Evolutionary conservation across 768 basidiomycete genomes (phyloP), one percentile per base, ranked within the genome.

Genomic region (Agaricus sinodeliciosus): DNA sequence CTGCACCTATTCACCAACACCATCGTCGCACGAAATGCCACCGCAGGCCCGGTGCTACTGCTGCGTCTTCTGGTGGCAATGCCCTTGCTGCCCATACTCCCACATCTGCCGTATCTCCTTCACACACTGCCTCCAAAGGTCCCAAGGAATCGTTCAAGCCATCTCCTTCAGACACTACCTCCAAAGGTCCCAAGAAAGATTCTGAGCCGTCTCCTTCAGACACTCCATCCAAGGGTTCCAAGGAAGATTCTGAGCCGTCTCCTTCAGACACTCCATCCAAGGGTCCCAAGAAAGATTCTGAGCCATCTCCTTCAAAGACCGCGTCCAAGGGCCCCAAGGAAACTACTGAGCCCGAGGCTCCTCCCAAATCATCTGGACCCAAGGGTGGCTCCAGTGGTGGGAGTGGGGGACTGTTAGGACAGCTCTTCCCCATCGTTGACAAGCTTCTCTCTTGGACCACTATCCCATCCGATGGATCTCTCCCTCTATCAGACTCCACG

Each of bases 381-480:
- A 49, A 49, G 11, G 25, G 39, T 36, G 36, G 44, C 35, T 39
- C 45, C 22, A 31, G 35, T 12, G 12, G 43, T 25, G 36, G 43
- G n/a, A 53, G 43, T 25, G 42, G 48, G 15, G 55, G 62, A 55
- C 58, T 62, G 18, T 60, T 73, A 9, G 57, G 56, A 39, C 62
- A 65, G 15, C 68, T 79, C 43, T 78, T 78, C 65, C 77, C 78
- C n/a, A 65, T 71, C 44, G 63, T 61, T 34, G 61, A 45, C 13
- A 36, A 57, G 31, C 55, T 59, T 51, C 59, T 64, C 40, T 74
- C 75, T 3, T 80, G 78, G 78, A 71, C 77, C n/a, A 79, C 77
- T 3, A 18, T 22, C 9, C 69, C 64, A 18, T 62, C 68, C 9
- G 43, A 58, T 13, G 62, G 66, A 16, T 58, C 72, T 5, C 63